A percentile compares a stretch with the other conserved stretches of the same genome.
Conservation (phyloP, 2,329 filamentous ascomycete species). For the Pseudogymnoascus sp. region DNA sequence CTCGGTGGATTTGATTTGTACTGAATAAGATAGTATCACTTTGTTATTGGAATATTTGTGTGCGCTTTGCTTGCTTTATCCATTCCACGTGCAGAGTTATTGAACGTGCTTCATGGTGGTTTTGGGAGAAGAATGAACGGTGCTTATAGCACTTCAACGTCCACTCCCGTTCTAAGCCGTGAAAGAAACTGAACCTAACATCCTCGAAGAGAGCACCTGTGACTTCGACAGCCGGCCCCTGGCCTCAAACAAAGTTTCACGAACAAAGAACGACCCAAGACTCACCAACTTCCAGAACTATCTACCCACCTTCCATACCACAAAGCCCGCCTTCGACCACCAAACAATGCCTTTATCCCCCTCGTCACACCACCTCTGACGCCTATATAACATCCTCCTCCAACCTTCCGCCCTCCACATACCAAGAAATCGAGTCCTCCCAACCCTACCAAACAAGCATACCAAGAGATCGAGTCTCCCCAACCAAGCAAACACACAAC, state of each 20-base stretch:
- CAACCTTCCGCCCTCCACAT: neutral
- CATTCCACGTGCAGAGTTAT: neutral
- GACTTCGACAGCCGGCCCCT: neutral
- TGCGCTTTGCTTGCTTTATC: neutral
- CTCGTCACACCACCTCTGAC: neutral
- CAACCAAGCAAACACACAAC: neutral
- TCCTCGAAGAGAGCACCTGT: neutral
- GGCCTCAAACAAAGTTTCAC: neutral
- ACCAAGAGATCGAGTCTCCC: neutral
- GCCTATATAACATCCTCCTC: neutral
- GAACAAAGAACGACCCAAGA: neutral
- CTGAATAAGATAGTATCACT: neutral
- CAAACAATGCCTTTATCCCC: slow-evolving; percentile 4
- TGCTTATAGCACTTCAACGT: neutral
- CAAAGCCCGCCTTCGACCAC: neutral
- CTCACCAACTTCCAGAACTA: neutral
- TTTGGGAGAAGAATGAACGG: neutral
- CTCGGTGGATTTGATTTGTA: neutral
- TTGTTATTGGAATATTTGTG: neutral
- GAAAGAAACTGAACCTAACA: neutral
- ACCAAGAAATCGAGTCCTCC: neutral
- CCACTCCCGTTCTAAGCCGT: neutral
- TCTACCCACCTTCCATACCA: neutral
- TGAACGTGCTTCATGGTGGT: neutral
- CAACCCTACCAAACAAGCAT: neutral